These are phyloP conservation scores for Trapa bicornis DNA, from an alignment of 345 rosid genomes.

Conservation along the genomic window DNA sequence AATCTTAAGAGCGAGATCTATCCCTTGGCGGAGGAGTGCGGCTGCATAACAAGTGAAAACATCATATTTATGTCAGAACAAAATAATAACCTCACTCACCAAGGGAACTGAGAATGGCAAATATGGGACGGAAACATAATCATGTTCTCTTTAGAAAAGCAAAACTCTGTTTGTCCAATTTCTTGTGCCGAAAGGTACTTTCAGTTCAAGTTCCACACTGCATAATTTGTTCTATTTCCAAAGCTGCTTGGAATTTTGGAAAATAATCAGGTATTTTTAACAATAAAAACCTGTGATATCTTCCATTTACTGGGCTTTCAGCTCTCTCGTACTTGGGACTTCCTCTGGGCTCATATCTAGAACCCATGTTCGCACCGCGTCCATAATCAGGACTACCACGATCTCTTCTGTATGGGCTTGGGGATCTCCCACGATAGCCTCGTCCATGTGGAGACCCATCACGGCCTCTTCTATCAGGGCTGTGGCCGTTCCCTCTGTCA, in stretches of 20 bases:
- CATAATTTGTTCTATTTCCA: background rate
- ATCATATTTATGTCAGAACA: background rate
- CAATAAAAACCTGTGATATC: conserved; percentile 32
- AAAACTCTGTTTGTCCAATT: background rate
- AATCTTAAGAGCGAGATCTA: conserved; percentile 20
- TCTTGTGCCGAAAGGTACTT: background rate
- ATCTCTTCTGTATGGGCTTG: conserved; percentile 74
- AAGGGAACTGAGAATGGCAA: background rate
- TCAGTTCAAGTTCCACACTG: background rate
- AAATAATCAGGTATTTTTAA: background rate
- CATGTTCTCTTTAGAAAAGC: background rate
- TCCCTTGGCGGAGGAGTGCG: conserved; percentile 34
- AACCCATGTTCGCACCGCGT: conserved; percentile 48
- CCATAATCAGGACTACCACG: conserved; percentile 96
- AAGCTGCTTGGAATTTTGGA: background rate
- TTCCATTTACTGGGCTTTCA: conserved; percentile 47
- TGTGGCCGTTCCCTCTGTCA: conserved; percentile 48
- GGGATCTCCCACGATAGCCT: conserved; percentile 53
- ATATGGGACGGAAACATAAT: background rate
- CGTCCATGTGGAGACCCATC: conserved; percentile 63
- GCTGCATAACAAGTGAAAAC: conserved; percentile 14
- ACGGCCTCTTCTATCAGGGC: conserved; percentile 57
- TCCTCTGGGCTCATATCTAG: conserved; percentile 29
- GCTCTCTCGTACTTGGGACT: conserved; percentile 47
- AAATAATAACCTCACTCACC: background rate